Evolutionary conservation across 805 yeast genomes (phyloP), one percentile per base, ranked within the genome.

Genomic region (Sugiyamaella lignohabitans): DNA sequence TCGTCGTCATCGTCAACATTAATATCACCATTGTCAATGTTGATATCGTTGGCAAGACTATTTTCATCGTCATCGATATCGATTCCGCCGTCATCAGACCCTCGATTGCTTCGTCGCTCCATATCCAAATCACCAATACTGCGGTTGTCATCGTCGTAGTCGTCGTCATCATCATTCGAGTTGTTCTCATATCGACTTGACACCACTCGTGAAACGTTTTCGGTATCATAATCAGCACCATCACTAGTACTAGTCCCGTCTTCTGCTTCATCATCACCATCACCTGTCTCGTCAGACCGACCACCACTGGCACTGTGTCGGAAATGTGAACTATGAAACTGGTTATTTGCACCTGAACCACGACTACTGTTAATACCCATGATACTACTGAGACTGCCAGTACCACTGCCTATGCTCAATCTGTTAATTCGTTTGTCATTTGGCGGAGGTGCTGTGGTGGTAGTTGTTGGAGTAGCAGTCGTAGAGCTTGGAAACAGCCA

Each of bases 401-500:
- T 34, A 17, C 10, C 32, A 16, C 27, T 23, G 14, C 11, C 41
- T 23, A 10, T 14, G 29, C 23, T 38, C 23, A 38, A n/a, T 38
- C n/a, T 23, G 8, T 11, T 38, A 23, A 11, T 23, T 23, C 11
- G 23, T 18, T 18, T 19, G 17, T 23, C 27, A 38, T 14, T 18
- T 38, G 18, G 27, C 29, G 14, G 38, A 20, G 16, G 42, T 34
- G 16, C 16, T 11, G 34, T 38, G n/a, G 11, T 40, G 19, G 47
- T 14, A 6, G 20, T 35, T 19, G 20, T 23, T 39, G 37, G 8
- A 18, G 46, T 21, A 38, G 41, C 29, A 38, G 27, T 21, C 11
- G 41, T 21, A 21, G 8, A 24, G 19, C 42, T 40, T 2, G 51
- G 27, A 17, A 38, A 21, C 17, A 53, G 23, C 59, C 59, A 56